Percentiles rank a stretch among this genome's conserved stretches.
These are phyloP conservation scores for Hypoxylon sp. DNA, from an alignment of 2,329 filamentous ascomycete genomes.

Conservation along the genomic window DNA sequence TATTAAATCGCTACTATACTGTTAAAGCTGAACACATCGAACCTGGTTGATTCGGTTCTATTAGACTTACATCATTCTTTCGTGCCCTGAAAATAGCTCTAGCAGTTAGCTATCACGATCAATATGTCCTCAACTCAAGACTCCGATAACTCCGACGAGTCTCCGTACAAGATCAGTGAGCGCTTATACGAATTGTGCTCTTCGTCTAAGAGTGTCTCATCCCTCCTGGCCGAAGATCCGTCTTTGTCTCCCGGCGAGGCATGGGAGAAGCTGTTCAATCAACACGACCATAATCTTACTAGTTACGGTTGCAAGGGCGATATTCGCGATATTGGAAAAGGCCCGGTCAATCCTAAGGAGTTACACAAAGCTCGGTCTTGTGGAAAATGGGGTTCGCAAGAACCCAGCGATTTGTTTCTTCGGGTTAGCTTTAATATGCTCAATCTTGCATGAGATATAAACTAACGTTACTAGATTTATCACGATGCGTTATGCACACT, in stretches of 20 bases:
- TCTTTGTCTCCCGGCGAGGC: slow-evolving; percentile 66
- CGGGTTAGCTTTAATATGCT: slow-evolving; percentile 58
- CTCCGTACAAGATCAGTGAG: slow-evolving; percentile 59
- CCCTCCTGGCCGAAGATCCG: slow-evolving; percentile 69
- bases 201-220: slow-evolving; percentile 69
- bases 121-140: slow-evolving; percentile 28
- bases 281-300: slow-evolving; percentile 19
- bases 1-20: slow-evolving; percentile 2
- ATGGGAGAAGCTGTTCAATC: slow-evolving; percentile 69
- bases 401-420: slow-evolving; percentile 78
- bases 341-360: slow-evolving; percentile 56
- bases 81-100: neutral
- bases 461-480: slow-evolving; percentile 66
- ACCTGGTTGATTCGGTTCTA: slow-evolving; percentile 18
- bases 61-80: slow-evolving; percentile 16
- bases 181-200: slow-evolving; percentile 68
- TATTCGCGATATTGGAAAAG: slow-evolving; percentile 44
- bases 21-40: slow-evolving; percentile 5
- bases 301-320: slow-evolving; percentile 25
- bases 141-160: slow-evolving; percentile 23
- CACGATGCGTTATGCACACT: slow-evolving; percentile 74
- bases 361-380: slow-evolving; percentile 71
- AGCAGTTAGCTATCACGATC: neutral
- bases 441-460: neutral
- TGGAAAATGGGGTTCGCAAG: slow-evolving; percentile 75